Evolutionary conservation across 164 flowering plant genomes (phyloP).

Genomic region (Platanus orientalis): DNA sequence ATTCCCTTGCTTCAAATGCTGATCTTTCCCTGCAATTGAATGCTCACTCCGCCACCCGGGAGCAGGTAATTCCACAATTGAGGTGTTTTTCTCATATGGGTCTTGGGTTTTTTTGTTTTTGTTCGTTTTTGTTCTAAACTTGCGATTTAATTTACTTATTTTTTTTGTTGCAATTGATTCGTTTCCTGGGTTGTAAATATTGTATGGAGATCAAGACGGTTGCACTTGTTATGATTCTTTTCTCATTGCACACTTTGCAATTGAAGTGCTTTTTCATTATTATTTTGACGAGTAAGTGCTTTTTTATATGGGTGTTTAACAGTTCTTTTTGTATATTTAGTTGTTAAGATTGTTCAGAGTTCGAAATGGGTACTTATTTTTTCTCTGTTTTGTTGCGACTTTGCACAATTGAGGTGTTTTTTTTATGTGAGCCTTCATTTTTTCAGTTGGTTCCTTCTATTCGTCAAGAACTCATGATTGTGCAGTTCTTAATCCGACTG

Average conservation of each 20-base stretch:
- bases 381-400: neutral
- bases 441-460: neutral
- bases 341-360: too few relatives aligned
- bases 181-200: too few relatives aligned
- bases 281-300: too few relatives aligned
- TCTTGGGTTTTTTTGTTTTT: neutral
- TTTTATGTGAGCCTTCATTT: neutral
- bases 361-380: neutral
- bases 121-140: too few relatives aligned
- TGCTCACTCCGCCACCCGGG: slow-evolving; percentile 74
- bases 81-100: neutral
- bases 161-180: too few relatives aligned
- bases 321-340: neutral
- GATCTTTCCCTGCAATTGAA: slow-evolving; percentile 77
- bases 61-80: slow-evolving; percentile 36
- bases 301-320: neutral
- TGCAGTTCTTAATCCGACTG: too few relatives aligned
- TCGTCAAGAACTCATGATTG: neutral
- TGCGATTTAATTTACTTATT: too few relatives aligned
- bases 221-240: too few relatives aligned
- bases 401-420: neutral
- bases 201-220: too few relatives aligned
- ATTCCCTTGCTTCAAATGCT: slow-evolving; percentile 84
- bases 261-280: too few relatives aligned
- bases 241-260: too few relatives aligned